Conservation (phyloP, 495 filamentous ascomycete genomes). For the Cryomyces minteri region DNA sequence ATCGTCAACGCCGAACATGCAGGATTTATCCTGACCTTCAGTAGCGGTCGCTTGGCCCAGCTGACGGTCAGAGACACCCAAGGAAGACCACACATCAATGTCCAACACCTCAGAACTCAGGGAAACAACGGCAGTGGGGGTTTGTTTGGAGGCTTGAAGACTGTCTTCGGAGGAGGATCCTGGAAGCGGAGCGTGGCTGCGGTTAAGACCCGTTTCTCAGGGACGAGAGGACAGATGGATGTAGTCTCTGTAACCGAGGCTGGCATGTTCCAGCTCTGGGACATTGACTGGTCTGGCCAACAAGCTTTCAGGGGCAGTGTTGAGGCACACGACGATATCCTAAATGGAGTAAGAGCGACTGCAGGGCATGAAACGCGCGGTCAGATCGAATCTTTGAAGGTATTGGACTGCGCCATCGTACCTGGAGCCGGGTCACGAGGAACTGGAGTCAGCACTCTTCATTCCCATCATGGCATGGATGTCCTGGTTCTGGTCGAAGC, state of each 20-base stretch:
- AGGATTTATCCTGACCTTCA: constrained; percentile 69
- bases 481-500: constrained; percentile 10
- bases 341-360: constrained; percentile 4
- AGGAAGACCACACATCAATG: constrained; percentile 60
- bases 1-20: constrained; percentile 70
- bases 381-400: constrained; percentile 14
- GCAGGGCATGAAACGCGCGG: constrained; percentile 3
- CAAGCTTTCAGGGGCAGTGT: constrained; percentile 33
- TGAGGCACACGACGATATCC: constrained; percentile 26
- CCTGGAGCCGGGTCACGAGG: constrained; percentile 6
- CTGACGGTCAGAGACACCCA: constrained; percentile 68
- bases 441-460: constrained; percentile 12
- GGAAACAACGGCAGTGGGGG: constrained; percentile 30
- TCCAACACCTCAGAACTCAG: constrained; percentile 50
- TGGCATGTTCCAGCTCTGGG: constrained; percentile 67
- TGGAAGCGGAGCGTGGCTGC: constrained; percentile 61
- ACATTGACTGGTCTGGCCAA: constrained; percentile 64
- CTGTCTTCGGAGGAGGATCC: constrained; percentile 38
- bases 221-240: constrained; percentile 66
- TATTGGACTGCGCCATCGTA: constrained; percentile 27
- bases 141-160: constrained; percentile 59
- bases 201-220: constrained; percentile 46
- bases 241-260: constrained; percentile 57
- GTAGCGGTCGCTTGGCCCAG: constrained; percentile 68
- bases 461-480: constrained; percentile 4